Conservation (phyloP, 1,284 basidiomycete species). For the Ganoderma boninense region DNA sequence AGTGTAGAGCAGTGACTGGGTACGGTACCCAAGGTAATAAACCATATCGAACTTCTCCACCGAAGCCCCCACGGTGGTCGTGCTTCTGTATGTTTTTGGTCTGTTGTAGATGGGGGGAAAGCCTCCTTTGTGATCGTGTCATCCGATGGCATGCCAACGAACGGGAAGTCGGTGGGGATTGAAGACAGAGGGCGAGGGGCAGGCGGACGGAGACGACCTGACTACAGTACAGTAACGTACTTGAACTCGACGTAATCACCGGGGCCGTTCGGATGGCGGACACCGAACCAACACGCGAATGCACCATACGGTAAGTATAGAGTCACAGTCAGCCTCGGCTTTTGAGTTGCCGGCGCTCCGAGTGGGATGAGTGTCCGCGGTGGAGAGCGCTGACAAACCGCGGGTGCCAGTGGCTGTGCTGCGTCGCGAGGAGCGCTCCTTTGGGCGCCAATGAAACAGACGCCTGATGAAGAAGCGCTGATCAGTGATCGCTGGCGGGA, state of each 20-base stretch:
- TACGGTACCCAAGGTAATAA: constrained; percentile 36
- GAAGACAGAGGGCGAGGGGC: background rate
- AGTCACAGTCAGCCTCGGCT: no score
- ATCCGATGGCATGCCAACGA: constrained; percentile 7
- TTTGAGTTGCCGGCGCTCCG: no score
- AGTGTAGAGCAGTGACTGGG: background rate
- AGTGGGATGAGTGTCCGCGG: background rate
- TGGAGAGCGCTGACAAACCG: background rate
- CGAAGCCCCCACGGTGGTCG: constrained; percentile 33
- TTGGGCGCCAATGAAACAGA: background rate
- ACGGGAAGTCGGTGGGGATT: background rate
- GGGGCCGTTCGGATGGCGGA: background rate
- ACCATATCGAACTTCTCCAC: constrained; percentile 45
- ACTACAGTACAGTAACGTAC: background rate
- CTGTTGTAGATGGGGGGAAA: background rate
- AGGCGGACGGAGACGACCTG: background rate
- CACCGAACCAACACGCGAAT: background rate
- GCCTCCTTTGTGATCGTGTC: background rate
- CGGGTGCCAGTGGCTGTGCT: background rate
- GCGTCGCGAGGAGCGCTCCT: background rate
- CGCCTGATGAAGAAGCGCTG: background rate
- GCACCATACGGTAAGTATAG: no score
- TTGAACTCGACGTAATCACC: background rate
- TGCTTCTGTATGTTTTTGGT: background rate
- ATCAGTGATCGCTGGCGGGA: background rate